These are phyloP conservation scores for Posidonia oceanica DNA, from an alignment of 116 monocot species.

Conservation along the genomic window DNA sequence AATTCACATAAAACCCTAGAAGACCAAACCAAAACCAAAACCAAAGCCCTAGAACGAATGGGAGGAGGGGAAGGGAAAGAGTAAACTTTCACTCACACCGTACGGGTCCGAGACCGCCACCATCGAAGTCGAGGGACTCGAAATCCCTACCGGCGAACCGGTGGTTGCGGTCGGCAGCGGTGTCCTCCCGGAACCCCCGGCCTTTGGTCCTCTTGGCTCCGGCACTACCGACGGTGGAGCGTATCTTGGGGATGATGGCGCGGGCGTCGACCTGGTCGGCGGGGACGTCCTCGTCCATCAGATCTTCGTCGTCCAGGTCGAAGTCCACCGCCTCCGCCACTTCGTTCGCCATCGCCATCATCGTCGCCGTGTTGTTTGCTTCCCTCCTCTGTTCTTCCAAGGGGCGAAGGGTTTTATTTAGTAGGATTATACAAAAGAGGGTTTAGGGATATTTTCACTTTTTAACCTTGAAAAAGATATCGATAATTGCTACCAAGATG, in stretches of 20 bases:
- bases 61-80: neutral
- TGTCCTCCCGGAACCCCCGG: slow-evolving; percentile 69
- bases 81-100: slow-evolving; percentile 33
- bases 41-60: neutral
- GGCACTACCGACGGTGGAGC: slow-evolving; percentile 42
- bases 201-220: slow-evolving; percentile 66
- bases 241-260: slow-evolving; percentile 18
- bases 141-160: slow-evolving; percentile 47
- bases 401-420: neutral
- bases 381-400: neutral
- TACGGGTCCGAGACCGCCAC: slow-evolving; percentile 63
- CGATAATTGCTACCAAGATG: too few relatives aligned
- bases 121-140: slow-evolving; percentile 66
- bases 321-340: slow-evolving; percentile 54
- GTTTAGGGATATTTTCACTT: too few relatives aligned
- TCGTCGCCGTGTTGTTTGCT: neutral
- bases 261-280: slow-evolving; percentile 10
- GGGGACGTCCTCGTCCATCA: slow-evolving; percentile 72
- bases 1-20: neutral
- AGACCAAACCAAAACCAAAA: too few relatives aligned
- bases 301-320: slow-evolving; percentile 79
- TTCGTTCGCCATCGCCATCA: slow-evolving; percentile 31
- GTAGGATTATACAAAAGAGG: neutral
- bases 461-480: too few relatives aligned
- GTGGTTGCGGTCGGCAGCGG: slow-evolving; percentile 34